Evolutionary conservation across 495 filamentous ascomycete genomes (phyloP).

Genomic region (Bombardia bombarda): DNA sequence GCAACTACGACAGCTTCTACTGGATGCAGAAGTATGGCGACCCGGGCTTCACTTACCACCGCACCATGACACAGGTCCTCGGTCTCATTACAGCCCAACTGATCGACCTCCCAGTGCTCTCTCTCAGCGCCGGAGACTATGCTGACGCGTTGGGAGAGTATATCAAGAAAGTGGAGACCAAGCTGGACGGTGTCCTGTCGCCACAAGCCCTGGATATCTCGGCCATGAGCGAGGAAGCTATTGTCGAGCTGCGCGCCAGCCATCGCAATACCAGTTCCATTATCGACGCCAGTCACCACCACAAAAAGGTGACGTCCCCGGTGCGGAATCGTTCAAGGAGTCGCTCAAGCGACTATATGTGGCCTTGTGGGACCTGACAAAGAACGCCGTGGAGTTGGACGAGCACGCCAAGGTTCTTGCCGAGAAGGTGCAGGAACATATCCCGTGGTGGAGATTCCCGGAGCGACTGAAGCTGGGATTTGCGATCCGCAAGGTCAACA

Average conservation of each 20-base stretch:
- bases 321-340: constrained; percentile 41
- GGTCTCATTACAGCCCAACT: constrained; percentile 73
- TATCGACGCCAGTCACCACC: constrained; percentile 19
- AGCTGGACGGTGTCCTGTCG: constrained; percentile 34
- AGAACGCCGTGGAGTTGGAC: constrained; percentile 52
- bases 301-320: constrained; percentile 41
- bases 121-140: constrained; percentile 71
- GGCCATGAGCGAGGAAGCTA: constrained; percentile 28
- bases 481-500: constrained; percentile 57
- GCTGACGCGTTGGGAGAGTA: constrained; percentile 56
- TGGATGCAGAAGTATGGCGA: constrained; percentile 84
- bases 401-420: constrained; percentile 55
- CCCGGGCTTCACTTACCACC: constrained; percentile 77
- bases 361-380: constrained; percentile 43
- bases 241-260: constrained; percentile 46
- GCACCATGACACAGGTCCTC: constrained; percentile 69
- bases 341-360: constrained; percentile 34
- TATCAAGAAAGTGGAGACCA: constrained; percentile 57
- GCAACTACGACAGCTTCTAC: constrained; percentile 87
- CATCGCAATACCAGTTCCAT: constrained; percentile 34
- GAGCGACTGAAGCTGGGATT: constrained; percentile 54
- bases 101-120: constrained; percentile 67
- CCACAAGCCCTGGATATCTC: constrained; percentile 9
- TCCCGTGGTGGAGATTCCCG: constrained; percentile 78
- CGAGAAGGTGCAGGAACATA: constrained; percentile 54